Percentiles rank a stretch among this genome's conserved stretches.
Evolutionary conservation across 495 filamentous ascomycete species (phyloP).

Genomic region (Talaromyces thailandensis): DNA sequence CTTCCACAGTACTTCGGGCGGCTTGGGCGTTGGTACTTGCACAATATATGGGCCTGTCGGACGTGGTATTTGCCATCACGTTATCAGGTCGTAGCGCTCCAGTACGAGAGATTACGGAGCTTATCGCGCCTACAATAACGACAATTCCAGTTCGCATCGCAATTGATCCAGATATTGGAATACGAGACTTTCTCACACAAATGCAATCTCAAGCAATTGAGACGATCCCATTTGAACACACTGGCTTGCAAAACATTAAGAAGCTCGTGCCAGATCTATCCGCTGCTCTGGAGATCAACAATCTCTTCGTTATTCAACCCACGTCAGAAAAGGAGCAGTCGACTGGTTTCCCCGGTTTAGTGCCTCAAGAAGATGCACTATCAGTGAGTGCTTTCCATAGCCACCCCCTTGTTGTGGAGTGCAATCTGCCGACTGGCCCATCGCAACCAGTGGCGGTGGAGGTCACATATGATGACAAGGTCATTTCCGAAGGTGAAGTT

Average conservation of each 20-base stretch:
- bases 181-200: constrained; percentile 25
- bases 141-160: constrained; percentile 47
- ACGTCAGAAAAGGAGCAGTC: not conserved
- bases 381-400: not conserved
- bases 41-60: constrained; percentile 14
- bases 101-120: constrained; percentile 8
- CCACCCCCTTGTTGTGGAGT: not conserved
- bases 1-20: constrained; percentile 14
- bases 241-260: constrained; percentile 43
- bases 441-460: not conserved
- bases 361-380: not conserved
- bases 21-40: constrained; percentile 26
- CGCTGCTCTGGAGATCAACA: constrained; percentile 15
- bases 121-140: constrained; percentile 35
- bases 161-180: constrained; percentile 7
- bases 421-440: not conserved
- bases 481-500: constrained; percentile 1
- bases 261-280: constrained; percentile 14
- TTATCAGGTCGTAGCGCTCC: constrained; percentile 14
- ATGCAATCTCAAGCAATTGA: constrained; percentile 25
- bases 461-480: not conserved
- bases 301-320: constrained; percentile 16
- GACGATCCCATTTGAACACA: constrained; percentile 33
- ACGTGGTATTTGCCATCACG: constrained; percentile 30
- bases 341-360: not conserved